Evolutionary conservation across 441 rosid genomes (phyloP).

Genomic region (Bocquillonia castaneifolia): DNA sequence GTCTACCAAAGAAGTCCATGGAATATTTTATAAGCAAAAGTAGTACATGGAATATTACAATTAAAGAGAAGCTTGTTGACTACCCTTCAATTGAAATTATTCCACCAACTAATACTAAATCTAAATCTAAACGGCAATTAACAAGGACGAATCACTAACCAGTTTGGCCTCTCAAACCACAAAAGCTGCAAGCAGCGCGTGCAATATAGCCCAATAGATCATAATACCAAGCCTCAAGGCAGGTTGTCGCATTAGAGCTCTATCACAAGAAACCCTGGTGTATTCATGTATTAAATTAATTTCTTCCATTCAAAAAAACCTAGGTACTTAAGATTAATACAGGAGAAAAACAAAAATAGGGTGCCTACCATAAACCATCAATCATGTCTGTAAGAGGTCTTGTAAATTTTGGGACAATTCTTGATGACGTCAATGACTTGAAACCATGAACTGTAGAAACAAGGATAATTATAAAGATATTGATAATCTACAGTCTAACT

Average conservation of each 20-base stretch:
- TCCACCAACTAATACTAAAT: neutral
- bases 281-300: conserved; percentile 2
- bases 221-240: conserved; percentile 84
- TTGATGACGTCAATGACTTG: conserved; percentile 85
- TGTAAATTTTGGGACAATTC: conserved; percentile 76
- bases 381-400: conserved; percentile 79
- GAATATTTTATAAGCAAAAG: no score
- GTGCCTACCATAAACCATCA: conserved; percentile 84
- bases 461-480: conserved; percentile 13
- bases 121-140: neutral
- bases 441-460: conserved; percentile 73
- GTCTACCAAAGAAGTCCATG: neutral
- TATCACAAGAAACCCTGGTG: conserved; percentile 96
- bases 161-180: conserved; percentile 51
- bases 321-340: neutral
- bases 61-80: neutral
- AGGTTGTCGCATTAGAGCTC: conserved; percentile 93
- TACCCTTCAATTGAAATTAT: neutral
- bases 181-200: conserved; percentile 68
- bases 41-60: no score
- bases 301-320: conserved; percentile 11
- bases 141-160: conserved; percentile 33
- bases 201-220: conserved; percentile 85
- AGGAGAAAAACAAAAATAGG: conserved; percentile 12
- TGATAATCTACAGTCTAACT: neutral